Conservation (phyloP, 768 basidiomycete genomes). For the Russula foetens region DNA sequence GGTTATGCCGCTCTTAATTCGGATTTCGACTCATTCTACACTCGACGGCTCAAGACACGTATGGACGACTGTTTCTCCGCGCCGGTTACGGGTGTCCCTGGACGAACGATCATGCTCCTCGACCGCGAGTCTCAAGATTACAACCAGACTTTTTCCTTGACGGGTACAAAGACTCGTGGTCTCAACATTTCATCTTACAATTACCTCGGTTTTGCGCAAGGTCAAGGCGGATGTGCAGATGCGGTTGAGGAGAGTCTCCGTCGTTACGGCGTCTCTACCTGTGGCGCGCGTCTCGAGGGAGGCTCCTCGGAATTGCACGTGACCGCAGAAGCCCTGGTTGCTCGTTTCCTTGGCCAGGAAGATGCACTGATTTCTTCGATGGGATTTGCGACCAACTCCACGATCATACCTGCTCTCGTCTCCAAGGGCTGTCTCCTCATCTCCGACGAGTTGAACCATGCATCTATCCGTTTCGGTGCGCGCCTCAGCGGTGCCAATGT, state of each 20-base stretch:
- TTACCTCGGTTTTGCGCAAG: slow-evolving; percentile 97
- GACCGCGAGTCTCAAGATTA: slow-evolving; percentile 81
- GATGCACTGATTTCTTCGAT: slow-evolving; percentile 87
- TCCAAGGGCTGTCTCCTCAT: slow-evolving; percentile 90
- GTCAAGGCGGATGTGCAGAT: slow-evolving; percentile 88
- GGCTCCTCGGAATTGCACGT: slow-evolving; percentile 83
- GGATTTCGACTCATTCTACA: slow-evolving; percentile 99
- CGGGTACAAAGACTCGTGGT: slow-evolving; percentile 75
- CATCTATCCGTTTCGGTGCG: slow-evolving; percentile 89
- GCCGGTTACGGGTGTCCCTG: slow-evolving; percentile 91
- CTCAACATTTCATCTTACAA: slow-evolving; percentile 99
- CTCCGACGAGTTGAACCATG: slow-evolving; percentile 95
- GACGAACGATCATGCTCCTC: slow-evolving; percentile 79
- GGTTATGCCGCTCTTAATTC: slow-evolving; percentile 96
- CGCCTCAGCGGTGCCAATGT: slow-evolving; percentile 84
- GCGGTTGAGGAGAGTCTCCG: slow-evolving; percentile 79
- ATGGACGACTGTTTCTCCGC: slow-evolving; percentile 94
- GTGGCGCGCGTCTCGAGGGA: slow-evolving; percentile 72
- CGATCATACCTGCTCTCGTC: slow-evolving; percentile 85
- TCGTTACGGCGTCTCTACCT: slow-evolving; percentile 72
- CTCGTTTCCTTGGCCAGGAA: slow-evolving; percentile 84
- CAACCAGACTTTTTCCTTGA: slow-evolving; percentile 67
- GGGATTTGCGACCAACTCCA: slow-evolving; percentile 96
- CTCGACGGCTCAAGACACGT: slow-evolving; percentile 86
- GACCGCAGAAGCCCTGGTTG: slow-evolving; percentile 77